Conservation (phyloP, 2,329 filamentous ascomycete species). For the Anthostomella pinea region DNA sequence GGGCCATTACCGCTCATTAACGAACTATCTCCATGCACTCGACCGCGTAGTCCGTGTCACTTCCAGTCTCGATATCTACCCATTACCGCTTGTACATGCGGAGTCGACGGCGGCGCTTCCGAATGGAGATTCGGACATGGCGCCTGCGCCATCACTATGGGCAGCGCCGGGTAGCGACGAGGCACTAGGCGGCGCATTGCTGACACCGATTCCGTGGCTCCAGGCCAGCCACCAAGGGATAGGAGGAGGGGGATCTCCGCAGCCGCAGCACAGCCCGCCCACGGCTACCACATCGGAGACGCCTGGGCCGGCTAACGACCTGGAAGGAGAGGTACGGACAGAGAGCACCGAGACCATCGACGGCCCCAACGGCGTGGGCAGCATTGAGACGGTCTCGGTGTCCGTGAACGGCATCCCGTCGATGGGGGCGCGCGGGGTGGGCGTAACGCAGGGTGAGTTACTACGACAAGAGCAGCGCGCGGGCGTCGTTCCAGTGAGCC, state of each 20-base stretch:
- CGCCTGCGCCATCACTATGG: slow-evolving; percentile 34
- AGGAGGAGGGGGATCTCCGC: slow-evolving; percentile 16
- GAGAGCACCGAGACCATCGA: slow-evolving; percentile 79
- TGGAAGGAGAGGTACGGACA: slow-evolving; percentile 62
- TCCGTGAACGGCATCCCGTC: slow-evolving; percentile 68
- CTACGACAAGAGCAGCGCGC: slow-evolving; percentile 83
- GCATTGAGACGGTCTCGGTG: slow-evolving; percentile 77
- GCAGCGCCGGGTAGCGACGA: slow-evolving; percentile 75
- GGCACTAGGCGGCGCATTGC: slow-evolving; percentile 79
- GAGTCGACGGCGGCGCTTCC: slow-evolving; percentile 52
- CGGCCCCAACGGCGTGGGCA: slow-evolving; percentile 73
- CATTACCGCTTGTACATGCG: slow-evolving; percentile 67
- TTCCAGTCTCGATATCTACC: slow-evolving; percentile 76
- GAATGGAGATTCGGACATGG: slow-evolving; percentile 60
- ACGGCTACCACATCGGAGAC: slow-evolving; percentile 30
- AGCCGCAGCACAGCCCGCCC: slow-evolving; percentile 18
- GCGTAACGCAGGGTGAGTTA: slow-evolving; percentile 79
- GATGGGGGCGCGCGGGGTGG: slow-evolving; percentile 46
- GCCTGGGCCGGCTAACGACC: slow-evolving; percentile 33
- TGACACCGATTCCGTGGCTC: slow-evolving; percentile 95
- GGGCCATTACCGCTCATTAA: slow-evolving; percentile 75
- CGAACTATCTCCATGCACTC: slow-evolving; percentile 84
- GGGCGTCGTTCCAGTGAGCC: slow-evolving; percentile 69
- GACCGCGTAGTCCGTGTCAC: slow-evolving; percentile 90
- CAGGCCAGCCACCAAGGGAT: slow-evolving; percentile 27